Evolutionary conservation across 2,329 filamentous ascomycete species (phyloP).

Genomic region (Penicillium sp.): DNA sequence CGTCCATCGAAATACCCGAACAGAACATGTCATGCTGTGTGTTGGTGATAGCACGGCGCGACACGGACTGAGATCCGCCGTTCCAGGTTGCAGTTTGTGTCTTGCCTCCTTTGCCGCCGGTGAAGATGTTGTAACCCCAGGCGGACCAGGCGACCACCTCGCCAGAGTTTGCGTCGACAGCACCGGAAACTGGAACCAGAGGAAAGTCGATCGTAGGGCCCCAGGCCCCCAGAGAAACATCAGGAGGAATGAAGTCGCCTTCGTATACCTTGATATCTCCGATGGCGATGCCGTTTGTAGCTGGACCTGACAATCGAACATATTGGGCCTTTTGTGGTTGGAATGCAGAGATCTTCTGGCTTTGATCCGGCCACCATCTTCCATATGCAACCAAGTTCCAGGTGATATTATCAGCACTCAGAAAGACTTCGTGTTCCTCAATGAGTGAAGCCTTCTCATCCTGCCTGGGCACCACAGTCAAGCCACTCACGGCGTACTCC

Average conservation of each 20-base stretch:
- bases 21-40: constrained; percentile 32
- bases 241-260: constrained; percentile 4
- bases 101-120: not conserved
- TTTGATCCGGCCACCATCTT: constrained; percentile 16
- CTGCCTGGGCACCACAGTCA: not conserved
- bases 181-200: constrained; percentile 25
- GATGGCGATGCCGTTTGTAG: constrained; percentile 8
- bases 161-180: constrained; percentile 16
- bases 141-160: constrained; percentile 20
- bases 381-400: constrained; percentile 14
- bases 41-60: constrained; percentile 19
- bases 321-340: constrained; percentile 9
- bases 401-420: constrained; percentile 1
- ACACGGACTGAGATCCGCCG: not conserved
- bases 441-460: not conserved
- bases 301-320: constrained; percentile 2
- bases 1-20: constrained; percentile 52
- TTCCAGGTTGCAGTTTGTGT: constrained; percentile 16
- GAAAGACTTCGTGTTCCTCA: not conserved
- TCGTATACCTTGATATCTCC: constrained; percentile 12
- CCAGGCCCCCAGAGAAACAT: constrained; percentile 20
- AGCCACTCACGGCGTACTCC: not conserved
- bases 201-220: constrained; percentile 29
- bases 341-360: constrained; percentile 9
- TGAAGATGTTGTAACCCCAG: constrained; percentile 9